Percentiles rank a stretch among this genome's conserved stretches.
Evolutionary conservation across 2,329 filamentous ascomycete species (phyloP).

Genomic region (Colletotrichum shisoi): DNA sequence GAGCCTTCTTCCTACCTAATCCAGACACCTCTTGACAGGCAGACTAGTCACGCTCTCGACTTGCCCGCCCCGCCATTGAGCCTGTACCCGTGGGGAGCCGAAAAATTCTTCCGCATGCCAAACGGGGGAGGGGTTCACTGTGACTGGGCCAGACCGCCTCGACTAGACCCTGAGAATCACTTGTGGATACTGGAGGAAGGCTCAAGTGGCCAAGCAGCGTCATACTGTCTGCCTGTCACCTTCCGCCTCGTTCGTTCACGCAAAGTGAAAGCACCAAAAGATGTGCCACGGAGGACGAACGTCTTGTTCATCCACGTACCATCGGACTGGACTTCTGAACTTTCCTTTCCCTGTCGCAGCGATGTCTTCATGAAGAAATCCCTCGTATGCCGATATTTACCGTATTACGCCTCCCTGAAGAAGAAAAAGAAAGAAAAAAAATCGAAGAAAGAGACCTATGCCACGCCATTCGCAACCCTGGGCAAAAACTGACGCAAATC

Average conservation of each 20-base stretch:
- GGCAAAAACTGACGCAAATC: slow-evolving; percentile 3
- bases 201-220: not conserved
- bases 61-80: not conserved
- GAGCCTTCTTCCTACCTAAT: not conserved
- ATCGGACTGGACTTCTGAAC: not conserved
- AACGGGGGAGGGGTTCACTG: not conserved
- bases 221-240: too few relatives aligned
- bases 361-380: not conserved
- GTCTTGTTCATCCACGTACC: not conserved
- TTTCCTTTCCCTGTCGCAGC: slow-evolving; percentile 2
- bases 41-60: not conserved
- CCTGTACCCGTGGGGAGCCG: not conserved
- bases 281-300: not conserved
- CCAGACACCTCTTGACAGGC: not conserved
- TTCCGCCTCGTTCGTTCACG: not conserved
- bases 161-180: slow-evolving; percentile 4
- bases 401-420: not conserved
- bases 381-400: not conserved
- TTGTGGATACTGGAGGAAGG: not conserved
- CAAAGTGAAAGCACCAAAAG: not conserved
- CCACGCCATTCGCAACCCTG: slow-evolving; percentile 12
- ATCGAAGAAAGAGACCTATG: not conserved
- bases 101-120: not conserved
- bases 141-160: not conserved
- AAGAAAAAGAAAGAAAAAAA: not conserved